Conservation (phyloP, 768 basidiomycete species). For the Guyanaporus albipodus region DNA sequence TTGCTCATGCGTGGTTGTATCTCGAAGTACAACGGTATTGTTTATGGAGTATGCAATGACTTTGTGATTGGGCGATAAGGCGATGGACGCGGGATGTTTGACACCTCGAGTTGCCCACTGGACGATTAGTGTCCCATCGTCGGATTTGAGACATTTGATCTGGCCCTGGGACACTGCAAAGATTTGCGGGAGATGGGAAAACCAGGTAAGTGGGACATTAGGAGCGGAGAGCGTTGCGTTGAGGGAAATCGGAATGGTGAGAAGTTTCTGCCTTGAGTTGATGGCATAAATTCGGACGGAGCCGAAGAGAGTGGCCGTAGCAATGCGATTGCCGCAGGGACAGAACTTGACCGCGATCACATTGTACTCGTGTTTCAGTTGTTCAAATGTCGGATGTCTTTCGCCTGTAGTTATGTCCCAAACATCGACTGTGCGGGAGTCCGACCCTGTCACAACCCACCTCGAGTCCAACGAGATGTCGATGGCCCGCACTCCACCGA, state of each 20-base stretch:
- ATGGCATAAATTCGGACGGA: slow-evolving; percentile 13
- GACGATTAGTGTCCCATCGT: slow-evolving; percentile 8
- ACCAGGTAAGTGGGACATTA: slow-evolving; percentile 12
- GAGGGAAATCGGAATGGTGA: slow-evolving; percentile 15
- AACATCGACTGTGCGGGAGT: slow-evolving; percentile 8
- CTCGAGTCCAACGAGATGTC: slow-evolving; percentile 19
- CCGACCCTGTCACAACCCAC: slow-evolving; percentile 18
- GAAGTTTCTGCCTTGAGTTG: slow-evolving; percentile 8
- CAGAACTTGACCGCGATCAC: slow-evolving; percentile 18
- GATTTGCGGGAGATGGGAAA: slow-evolving; percentile 6
- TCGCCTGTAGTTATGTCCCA: slow-evolving; percentile 16
- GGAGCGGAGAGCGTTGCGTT: neutral
- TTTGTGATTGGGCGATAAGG: slow-evolving; percentile 11
- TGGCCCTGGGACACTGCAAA: slow-evolving; percentile 18
- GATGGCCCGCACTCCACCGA: slow-evolving; percentile 11
- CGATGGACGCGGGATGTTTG: slow-evolving; percentile 8
- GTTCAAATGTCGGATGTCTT: neutral
- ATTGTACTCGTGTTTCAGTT: slow-evolving; percentile 16
- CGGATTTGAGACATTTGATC: slow-evolving; percentile 14
- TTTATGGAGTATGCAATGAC: slow-evolving; percentile 16
- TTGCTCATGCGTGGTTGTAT: slow-evolving; percentile 8
- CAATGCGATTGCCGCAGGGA: slow-evolving; percentile 15
- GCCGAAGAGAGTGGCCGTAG: slow-evolving; percentile 19
- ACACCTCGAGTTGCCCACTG: slow-evolving; percentile 14
- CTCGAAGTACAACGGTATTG: slow-evolving; percentile 5